phyloP scores from a whole-genome alignment of 2,329 filamentous ascomycete species.

The Colletotrichum godetiae region DNA sequence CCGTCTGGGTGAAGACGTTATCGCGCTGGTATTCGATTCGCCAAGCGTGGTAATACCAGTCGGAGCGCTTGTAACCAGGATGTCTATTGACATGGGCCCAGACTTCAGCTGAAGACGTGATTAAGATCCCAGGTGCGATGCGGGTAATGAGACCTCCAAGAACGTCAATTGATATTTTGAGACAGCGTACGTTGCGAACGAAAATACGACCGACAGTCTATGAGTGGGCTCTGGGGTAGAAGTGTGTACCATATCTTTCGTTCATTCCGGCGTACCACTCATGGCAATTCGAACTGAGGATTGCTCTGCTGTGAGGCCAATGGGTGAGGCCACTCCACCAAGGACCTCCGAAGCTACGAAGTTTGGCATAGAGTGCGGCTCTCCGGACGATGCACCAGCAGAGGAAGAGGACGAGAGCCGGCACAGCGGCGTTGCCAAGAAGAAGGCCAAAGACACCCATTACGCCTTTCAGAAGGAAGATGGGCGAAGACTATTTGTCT shows the following conservation, averaged over 20 bases:
- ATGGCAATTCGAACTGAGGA: slow-evolving; percentile 38
- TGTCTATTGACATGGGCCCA: slow-evolving; percentile 56
- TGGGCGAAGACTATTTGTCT: neutral
- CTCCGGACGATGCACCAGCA: slow-evolving; percentile 1
- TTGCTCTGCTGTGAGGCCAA: slow-evolving; percentile 40
- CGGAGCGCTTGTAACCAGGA: slow-evolving; percentile 52
- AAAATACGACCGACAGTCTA: slow-evolving; percentile 3
- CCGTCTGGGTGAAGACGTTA: slow-evolving; percentile 63
- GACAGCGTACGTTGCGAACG: neutral
- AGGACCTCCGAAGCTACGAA: slow-evolving; percentile 41
- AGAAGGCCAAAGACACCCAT: neutral
- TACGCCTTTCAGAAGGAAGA: neutral
- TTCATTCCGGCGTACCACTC: slow-evolving; percentile 42
- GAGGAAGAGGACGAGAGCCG: neutral
- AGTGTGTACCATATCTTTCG: slow-evolving; percentile 42
- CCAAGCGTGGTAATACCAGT: slow-evolving; percentile 57
- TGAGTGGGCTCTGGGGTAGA: slow-evolving; percentile 38
- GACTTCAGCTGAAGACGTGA: slow-evolving; percentile 61
- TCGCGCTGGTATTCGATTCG: slow-evolving; percentile 61
- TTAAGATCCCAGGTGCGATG: slow-evolving; percentile 57
- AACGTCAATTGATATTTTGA: neutral
- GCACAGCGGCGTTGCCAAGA: neutral
- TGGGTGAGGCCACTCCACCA: slow-evolving; percentile 38
- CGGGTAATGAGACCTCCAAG: slow-evolving; percentile 45
- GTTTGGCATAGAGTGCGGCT: slow-evolving; percentile 9